A percentile compares a stretch with the other conserved stretches of the same genome.
Conservation (phyloP, 331 rosid species). For the Pyracantha coccinea region DNA sequence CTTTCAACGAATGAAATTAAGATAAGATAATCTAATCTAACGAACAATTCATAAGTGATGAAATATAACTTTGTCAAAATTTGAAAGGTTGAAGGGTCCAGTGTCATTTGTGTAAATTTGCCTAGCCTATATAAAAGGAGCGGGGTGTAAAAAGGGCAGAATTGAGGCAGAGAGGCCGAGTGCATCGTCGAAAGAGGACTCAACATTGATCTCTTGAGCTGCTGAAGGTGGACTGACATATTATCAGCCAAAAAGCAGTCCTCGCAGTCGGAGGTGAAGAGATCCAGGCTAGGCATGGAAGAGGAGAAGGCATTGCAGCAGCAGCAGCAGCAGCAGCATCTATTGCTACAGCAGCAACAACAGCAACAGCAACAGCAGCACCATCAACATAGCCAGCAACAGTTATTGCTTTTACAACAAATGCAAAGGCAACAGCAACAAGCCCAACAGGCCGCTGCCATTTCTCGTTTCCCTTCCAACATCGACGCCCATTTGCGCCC, state of each 20-base stretch:
- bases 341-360: conserved; percentile 9
- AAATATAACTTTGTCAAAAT: no score
- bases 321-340: conserved; percentile 25
- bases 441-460: conserved; percentile 59
- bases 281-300: conserved; percentile 29
- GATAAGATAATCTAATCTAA: rapidly evolving
- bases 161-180: background rate
- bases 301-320: conserved; percentile 50
- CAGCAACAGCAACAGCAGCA: conserved; percentile 25
- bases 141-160: background rate
- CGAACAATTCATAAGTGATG: rapidly evolving
- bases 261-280: background rate
- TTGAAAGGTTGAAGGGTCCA: background rate
- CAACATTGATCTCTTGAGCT: background rate
- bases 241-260: background rate
- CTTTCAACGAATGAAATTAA: no score
- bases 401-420: conserved; percentile 37
- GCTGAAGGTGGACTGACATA: background rate
- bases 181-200: background rate
- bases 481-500: conserved; percentile 94
- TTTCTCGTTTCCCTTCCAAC: conserved; percentile 89
- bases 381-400: conserved; percentile 20
- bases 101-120: background rate
- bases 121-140: background rate
- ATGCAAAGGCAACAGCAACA: conserved; percentile 40